These are phyloP conservation scores for Agaricus subrufescens DNA, from an alignment of 768 basidiomycete species.

Conservation along the genomic window DNA sequence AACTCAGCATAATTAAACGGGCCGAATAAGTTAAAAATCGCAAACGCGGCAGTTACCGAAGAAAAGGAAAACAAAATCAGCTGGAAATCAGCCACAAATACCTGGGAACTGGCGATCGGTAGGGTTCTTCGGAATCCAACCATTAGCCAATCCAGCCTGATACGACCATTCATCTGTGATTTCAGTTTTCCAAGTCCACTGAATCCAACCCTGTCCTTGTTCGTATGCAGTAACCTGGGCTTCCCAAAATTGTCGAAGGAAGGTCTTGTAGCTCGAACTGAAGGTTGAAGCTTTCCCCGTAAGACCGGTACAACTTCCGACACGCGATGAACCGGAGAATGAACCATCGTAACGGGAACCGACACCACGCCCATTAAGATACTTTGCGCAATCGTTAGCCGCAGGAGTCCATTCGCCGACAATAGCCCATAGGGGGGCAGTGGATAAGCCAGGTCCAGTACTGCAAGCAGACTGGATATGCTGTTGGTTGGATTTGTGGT, in stretches of 20 bases:
- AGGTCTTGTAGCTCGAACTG: conserved; percentile 73
- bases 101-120: conserved; percentile 48
- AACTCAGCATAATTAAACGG: too few species aligned
- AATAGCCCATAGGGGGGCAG: conserved; percentile 69
- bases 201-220: conserved; percentile 67
- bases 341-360: conserved; percentile 66
- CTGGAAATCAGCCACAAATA: conserved; percentile 45
- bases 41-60: background rate
- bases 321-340: conserved; percentile 53
- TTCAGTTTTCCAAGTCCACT: conserved; percentile 87
- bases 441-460: conserved; percentile 36
- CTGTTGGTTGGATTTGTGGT: conserved; percentile 39
- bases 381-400: conserved; percentile 72
- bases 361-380: conserved; percentile 77
- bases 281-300: conserved; percentile 76
- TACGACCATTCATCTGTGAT: conserved; percentile 88
- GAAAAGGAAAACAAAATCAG: background rate
- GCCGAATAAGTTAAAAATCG: too few species aligned
- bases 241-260: conserved; percentile 80
- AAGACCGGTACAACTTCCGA: conserved; percentile 71
- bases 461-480: conserved; percentile 63
- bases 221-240: conserved; percentile 77
- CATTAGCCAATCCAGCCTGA: conserved; percentile 69
- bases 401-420: conserved; percentile 90
- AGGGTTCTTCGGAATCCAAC: conserved; percentile 76